Percentiles rank a stretch among this genome's conserved stretches.
phyloP scores from a whole-genome alignment of 345 rosid genomes.

The Cardiospermum halicacabum region DNA sequence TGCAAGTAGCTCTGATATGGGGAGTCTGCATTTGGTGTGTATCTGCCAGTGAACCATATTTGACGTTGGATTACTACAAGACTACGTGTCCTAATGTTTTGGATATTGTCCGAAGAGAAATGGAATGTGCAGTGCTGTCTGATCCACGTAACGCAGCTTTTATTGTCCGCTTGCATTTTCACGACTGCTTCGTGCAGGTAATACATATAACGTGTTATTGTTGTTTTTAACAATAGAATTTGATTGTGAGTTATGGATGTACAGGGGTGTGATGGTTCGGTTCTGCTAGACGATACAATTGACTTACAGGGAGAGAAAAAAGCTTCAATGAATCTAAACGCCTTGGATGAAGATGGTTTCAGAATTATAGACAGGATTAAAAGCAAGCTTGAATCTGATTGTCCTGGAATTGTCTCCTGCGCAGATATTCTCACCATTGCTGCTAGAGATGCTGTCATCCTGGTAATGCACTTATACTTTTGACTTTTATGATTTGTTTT shows the following conservation, averaged over 20 bases:
- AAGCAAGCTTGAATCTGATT: constrained; percentile 83
- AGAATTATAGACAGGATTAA: constrained; percentile 68
- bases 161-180: constrained; percentile 68
- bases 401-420: constrained; percentile 87
- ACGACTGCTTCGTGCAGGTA: constrained; percentile 95
- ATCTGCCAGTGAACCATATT: constrained; percentile 34
- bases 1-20: constrained; percentile 22
- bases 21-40: constrained; percentile 19
- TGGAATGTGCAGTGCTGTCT: constrained; percentile 79
- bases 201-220: too few species aligned
- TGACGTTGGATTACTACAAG: constrained; percentile 65
- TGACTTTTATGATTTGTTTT: too few species aligned
- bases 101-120: constrained; percentile 69
- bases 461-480: constrained; percentile 38
- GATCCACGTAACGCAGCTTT: constrained; percentile 88
- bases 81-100: constrained; percentile 63
- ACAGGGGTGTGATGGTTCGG: constrained; percentile 92
- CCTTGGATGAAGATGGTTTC: constrained; percentile 63
- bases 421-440: constrained; percentile 88
- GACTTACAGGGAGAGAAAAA: constrained; percentile 66
- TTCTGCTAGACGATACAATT: constrained; percentile 74
- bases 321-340: constrained; percentile 51
- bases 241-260: neutral
- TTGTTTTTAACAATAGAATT: neutral
- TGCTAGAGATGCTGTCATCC: constrained; percentile 80